phyloP scores from a whole-genome alignment of 2,329 filamentous ascomycete genomes.

The Thelonectria rubi region DNA sequence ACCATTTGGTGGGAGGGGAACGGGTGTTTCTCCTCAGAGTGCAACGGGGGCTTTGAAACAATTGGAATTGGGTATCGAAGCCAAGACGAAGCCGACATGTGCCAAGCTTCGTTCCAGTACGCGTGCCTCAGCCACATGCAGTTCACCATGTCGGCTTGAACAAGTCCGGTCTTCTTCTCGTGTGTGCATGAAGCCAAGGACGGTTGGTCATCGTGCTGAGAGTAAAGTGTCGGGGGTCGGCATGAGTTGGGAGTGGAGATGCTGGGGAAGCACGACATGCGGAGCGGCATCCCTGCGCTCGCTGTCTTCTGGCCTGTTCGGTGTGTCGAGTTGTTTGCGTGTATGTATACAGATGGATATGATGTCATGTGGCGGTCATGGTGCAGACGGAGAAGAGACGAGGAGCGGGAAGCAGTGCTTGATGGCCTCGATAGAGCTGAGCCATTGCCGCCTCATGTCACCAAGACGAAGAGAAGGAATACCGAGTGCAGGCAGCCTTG shows the following conservation, averaged over 20 bases:
- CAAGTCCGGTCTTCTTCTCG: background rate
- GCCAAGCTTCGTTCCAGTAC: conserved; percentile 2
- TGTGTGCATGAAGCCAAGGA: background rate
- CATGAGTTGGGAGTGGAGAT: background rate
- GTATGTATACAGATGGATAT: background rate
- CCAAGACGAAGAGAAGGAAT: background rate
- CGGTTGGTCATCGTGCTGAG: background rate
- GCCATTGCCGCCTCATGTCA: too few species aligned
- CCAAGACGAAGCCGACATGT: background rate
- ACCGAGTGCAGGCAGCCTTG: background rate
- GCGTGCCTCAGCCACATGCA: background rate
- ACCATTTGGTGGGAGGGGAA: background rate
- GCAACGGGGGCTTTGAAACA: background rate
- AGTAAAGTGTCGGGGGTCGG: background rate
- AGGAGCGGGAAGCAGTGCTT: background rate
- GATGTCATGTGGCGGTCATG: background rate
- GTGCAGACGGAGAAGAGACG: background rate
- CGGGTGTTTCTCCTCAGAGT: background rate
- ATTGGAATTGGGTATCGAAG: background rate
- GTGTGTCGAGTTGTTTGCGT: background rate
- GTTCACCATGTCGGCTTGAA: background rate
- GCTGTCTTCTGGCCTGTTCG: background rate
- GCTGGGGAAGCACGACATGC: background rate
- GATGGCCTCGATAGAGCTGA: background rate
- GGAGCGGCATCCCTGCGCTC: background rate